Base-by-base conservation (phyloP, 208 protist species). In the Willaertia magna region DNA sequence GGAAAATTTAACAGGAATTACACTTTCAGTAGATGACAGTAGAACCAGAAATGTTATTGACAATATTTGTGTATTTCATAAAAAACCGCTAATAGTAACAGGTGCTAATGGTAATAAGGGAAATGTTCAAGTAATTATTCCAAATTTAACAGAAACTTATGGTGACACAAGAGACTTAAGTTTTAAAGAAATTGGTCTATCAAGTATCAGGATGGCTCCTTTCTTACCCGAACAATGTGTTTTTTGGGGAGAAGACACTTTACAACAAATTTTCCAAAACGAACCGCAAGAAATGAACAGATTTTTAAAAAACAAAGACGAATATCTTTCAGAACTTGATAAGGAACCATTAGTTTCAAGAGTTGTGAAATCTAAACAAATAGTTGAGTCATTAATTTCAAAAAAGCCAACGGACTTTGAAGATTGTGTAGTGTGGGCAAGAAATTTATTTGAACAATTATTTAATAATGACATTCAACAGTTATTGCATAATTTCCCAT, bases 121-220 rank as follows among this genome's bases (percentile, higher is more conserved):
- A 85, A 99, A 99, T 89, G 93, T 93, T 88, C 97, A 98, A 93
- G 94, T 97, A 9, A 93, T 99, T 51, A 94, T 99, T 49, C 98
- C 98, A 18, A 89, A 91, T 46, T 87, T 98, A 46, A 99, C 99
- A 39, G 97, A 99, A 91, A 98, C 93, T 79, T 99, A 99, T 93
- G 92, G 94, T 81, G 95, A 93, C 39, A 98, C 93, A 67, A 91
- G 93, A 85, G 98, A 99, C 90, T 98, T 97, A 39, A 97, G 97
- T 42, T 97, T 99, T 91, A 98, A 99, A 89, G 92, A 92, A 12
- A 99, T 99, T 88, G 98, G 99, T 42, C 93, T 99, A n/a, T 99
- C 99, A 92, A 99, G 98, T 22, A 91, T 99, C 30, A 98, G 99
- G 90, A 99, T 99, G 91, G 99, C 99, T 92, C 99, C 99, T n/a